Base-by-base conservation (phyloP, 2,329 filamentous ascomycete species). In the Diaporthe humulicola region DNA sequence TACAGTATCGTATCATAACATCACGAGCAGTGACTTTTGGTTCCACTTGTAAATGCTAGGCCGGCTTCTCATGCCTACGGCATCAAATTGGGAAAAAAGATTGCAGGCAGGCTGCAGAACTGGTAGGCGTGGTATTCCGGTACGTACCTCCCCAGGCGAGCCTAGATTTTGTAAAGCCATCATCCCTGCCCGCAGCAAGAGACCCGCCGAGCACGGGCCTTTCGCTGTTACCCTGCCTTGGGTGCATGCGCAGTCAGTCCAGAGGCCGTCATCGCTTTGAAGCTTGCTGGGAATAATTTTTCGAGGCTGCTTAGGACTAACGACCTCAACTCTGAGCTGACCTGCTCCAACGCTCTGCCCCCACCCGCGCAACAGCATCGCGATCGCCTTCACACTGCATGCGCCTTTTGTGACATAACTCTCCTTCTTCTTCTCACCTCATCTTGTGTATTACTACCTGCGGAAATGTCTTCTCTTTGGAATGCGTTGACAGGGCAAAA, bases 401-500 rank as follows among this genome's bases (percentile, higher is more conserved):
- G 54, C 56, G n/a, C 54, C 25, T 42, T 25, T 42, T 40, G 12
- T 60, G 36, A 66, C 36, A 54, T 61, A 66, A 14, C 30, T 12
- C n/a, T 33, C 28, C 48, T 67, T 57, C 10, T 57, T 33, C 71
- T 40, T 66, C 71, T 71, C 71, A 22, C 45, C 70, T 66, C 60
- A 28, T 61, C 48, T 75, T 60, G 66, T 57, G 61, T 69, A 69
- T 69, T 69, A 54, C 33, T 69, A 25, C 33, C 38, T 54, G 33
- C 74, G 79, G 84, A 76, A 76, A 91, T 91, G 89, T 88, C 89
- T 72, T 88, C 88, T 64, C 84, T 92, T 81, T 92, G 90, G 90
- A 89, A 90, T 81, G 87, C 90, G 78, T 85, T 92, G 79, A 91
- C 90, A n/a, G 88, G 89, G 79, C 88, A 88, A 83, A 90, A 89